These are phyloP conservation scores for Phaeosphaeria sp. DNA, from an alignment of 2,329 filamentous ascomycete species.

Conservation along the genomic window DNA sequence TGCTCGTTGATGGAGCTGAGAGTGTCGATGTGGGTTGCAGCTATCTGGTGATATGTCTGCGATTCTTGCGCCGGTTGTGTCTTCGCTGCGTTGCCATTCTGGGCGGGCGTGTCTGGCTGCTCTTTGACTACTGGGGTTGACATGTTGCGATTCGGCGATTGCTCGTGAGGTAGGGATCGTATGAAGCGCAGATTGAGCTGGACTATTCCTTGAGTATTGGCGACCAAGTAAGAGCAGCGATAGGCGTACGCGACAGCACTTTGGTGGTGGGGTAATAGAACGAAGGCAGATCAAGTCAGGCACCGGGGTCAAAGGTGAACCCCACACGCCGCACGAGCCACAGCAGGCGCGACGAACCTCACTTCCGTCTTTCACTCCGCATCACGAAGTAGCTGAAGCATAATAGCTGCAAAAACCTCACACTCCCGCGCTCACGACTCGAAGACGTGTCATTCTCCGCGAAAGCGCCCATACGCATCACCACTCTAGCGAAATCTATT, in stretches of 20 bases:
- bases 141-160: conserved; percentile 16
- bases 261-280: neutral
- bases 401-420: neutral
- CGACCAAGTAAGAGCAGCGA: neutral
- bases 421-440: conserved; percentile 1
- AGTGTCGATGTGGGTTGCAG: conserved; percentile 41
- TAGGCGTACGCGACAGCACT: conserved; percentile 1
- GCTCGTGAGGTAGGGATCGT: neutral
- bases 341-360: conserved; percentile 22
- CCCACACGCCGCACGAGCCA: conserved; percentile 18
- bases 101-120: conserved; percentile 5
- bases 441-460: conserved; percentile 2
- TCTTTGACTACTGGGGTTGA: conserved; percentile 10
- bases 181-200: neutral
- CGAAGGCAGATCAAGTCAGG: too few species aligned
- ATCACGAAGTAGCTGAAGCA: neutral
- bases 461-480: neutral
- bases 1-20: conserved; percentile 38
- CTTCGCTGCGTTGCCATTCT: conserved; percentile 6
- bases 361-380: conserved; percentile 33
- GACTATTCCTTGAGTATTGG: neutral
- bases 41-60: conserved; percentile 39
- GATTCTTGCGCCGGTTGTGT: conserved; percentile 9
- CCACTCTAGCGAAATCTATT: too few species aligned
- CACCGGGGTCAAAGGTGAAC: neutral